phyloP scores from a whole-genome alignment of 202 grass and related monocot species.

The Bolboschoenoplectus hybrid region DNA sequence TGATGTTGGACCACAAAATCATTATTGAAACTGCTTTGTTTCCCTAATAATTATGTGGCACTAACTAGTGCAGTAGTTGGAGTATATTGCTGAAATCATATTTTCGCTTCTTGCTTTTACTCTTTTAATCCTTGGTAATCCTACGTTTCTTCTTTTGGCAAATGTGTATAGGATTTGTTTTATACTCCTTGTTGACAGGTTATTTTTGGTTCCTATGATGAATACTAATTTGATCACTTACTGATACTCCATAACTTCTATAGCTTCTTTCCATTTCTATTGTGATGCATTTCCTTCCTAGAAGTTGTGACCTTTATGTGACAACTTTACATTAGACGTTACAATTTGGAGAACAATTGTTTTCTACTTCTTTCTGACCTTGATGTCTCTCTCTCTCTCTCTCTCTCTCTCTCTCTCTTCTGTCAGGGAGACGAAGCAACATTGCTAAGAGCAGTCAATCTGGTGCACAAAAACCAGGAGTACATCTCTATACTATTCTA shows the following conservation, averaged over 20 bases:
- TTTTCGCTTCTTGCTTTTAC: background rate
- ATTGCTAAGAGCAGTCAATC: slow-evolving; percentile 69
- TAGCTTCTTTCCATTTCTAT: slow-evolving; percentile 12
- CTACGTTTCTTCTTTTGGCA: slow-evolving; percentile 14
- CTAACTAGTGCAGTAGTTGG: slow-evolving; percentile 30
- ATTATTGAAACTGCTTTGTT: slow-evolving; percentile 27
- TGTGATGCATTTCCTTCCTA: slow-evolving; percentile 17
- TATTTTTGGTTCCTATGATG: background rate
- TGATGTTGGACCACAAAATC: slow-evolving; percentile 29
- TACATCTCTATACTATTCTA: slow-evolving; percentile 90
- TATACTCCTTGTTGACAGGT: slow-evolving; percentile 28
- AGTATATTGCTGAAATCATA: slow-evolving; percentile 29
- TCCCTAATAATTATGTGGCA: background rate
- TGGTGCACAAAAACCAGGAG: slow-evolving; percentile 71
- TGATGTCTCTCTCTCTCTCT: slow-evolving; percentile 32
- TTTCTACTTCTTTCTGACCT: slow-evolving; percentile 35
- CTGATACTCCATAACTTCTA: background rate
- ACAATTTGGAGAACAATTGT: background rate
- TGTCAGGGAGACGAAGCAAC: slow-evolving; percentile 77
- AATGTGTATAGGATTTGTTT: slow-evolving; percentile 23
- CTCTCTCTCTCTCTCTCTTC: slow-evolving; percentile 18
- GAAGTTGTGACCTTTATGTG: background rate
- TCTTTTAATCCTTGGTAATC: slow-evolving; percentile 6
- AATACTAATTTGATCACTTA: slow-evolving; percentile 19
- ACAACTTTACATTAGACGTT: background rate